Base-by-base conservation (phyloP, 2,329 filamentous ascomycete species). In the Tolypocladium ovalisporum region DNA sequence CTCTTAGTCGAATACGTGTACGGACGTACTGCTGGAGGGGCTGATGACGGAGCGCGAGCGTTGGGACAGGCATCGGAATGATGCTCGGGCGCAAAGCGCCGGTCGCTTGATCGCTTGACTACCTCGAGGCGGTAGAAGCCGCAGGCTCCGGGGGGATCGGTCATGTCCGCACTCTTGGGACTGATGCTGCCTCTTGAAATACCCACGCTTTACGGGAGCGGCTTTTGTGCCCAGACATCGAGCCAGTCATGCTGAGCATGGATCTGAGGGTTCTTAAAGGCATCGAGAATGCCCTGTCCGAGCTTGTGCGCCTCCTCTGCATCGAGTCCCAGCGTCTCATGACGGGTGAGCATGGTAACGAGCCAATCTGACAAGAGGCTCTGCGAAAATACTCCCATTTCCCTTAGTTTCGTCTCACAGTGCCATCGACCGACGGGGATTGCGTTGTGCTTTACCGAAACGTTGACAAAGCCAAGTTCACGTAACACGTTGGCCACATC, bases 401-500 rank as follows among this genome's bases (percentile, higher is more conserved):
- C 72, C 29, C 72, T 64, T 62, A 66, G 64, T 29, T 65, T 67
- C 12, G 63, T 55, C 39, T 72, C 67, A n/a, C 61, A 63, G 6
- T 70, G 69, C 71, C 73, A 75, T n/a, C 70, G 66, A 1, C 72
- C 73, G 17, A 75, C 57, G 15, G 73, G 72, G 2, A 72, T 63
- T 22, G 62, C 63, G 47, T 63, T 68, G 36, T 65, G 65, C 19
- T 59, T 62, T 17, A 68, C 65, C 3, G 68, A 62, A 5, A 71
- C 55, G 55, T 73, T 69, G 58, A 67, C 40, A 56, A 74, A 75
- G n/a, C 73, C 73, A 10, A 66, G 55, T 12, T 65, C 62, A 10
- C 62, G 58, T 3, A 75, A 63, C 9, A 66, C 60, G 2, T 66
- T 60, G 9, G 66, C 67, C 9, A 74, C 64, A 3, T 64, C 44